Evolutionary conservation across 768 basidiomycete species (phyloP).

Genomic region (Saitozyma sp.): DNA sequence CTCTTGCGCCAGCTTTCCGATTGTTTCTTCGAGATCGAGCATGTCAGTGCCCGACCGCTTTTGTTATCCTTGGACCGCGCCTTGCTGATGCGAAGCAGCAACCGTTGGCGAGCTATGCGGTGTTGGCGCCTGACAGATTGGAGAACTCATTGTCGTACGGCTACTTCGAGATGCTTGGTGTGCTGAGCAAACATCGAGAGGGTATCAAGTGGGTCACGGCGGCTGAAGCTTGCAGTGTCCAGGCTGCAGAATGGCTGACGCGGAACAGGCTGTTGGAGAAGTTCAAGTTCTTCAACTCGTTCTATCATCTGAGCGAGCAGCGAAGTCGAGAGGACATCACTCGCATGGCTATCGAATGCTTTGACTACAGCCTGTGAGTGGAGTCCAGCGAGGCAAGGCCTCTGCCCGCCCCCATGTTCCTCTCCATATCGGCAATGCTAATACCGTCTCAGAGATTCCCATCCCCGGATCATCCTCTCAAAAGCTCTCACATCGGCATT

Average conservation of each 20-base stretch:
- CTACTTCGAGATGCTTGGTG: constrained; percentile 94
- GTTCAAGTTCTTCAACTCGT: constrained; percentile 88
- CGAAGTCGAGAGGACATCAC: constrained; percentile 88
- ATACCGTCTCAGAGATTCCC: constrained; percentile 72
- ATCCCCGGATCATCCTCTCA: constrained; percentile 86
- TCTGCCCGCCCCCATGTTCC: background rate
- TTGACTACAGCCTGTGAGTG: constrained; percentile 84
- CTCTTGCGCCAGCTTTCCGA: constrained; percentile 79
- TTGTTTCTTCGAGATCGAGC: constrained; percentile 88
- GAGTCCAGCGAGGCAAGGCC: background rate
- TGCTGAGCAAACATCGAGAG: constrained; percentile 79
- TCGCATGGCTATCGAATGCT: constrained; percentile 81
- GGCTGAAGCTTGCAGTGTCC: background rate
- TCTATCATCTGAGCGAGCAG: constrained; percentile 91
- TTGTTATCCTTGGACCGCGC: background rate
- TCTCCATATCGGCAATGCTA: background rate
- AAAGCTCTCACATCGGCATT: constrained; percentile 90
- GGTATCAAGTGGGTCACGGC: constrained; percentile 73
- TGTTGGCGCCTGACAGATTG: constrained; percentile 78
- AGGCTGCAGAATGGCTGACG: constrained; percentile 3
- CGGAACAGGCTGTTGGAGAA: constrained; percentile 74
- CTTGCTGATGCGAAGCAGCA: background rate
- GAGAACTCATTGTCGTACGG: constrained; percentile 81
- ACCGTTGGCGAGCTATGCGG: background rate
- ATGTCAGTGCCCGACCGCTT: constrained; percentile 58